A percentile compares a stretch with the other conserved stretches of the same genome.
These are phyloP conservation scores for Fusarium foetens DNA, from an alignment of 2,329 filamentous ascomycete genomes.

Conservation along the genomic window DNA sequence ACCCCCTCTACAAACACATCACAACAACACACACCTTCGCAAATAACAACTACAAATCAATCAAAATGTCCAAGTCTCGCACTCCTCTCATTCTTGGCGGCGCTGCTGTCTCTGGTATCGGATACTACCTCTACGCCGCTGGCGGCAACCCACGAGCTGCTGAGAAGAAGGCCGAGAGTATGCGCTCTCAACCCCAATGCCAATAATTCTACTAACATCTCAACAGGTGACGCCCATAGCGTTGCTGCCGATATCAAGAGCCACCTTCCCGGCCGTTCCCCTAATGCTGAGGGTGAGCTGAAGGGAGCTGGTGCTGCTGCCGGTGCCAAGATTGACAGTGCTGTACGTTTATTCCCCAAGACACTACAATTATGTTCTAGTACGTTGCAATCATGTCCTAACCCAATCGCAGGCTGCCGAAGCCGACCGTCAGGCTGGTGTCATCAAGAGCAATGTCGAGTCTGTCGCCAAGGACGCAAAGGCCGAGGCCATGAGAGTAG, in stretches of 20 bases:
- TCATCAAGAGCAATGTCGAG: constrained; percentile 69
- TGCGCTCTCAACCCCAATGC: constrained; percentile 41
- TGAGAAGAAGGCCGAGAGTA: constrained; percentile 89
- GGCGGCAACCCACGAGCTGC: constrained; percentile 84
- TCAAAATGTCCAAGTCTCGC: constrained; percentile 56
- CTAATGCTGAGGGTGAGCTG: constrained; percentile 71
- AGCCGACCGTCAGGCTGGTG: constrained; percentile 70
- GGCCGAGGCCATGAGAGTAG: constrained; percentile 73
- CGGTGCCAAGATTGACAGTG: constrained; percentile 73
- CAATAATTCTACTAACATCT: constrained; percentile 25
- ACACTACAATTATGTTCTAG: background rate
- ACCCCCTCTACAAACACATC: background rate
- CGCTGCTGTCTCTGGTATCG: constrained; percentile 73
- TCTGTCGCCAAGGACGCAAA: constrained; percentile 71
- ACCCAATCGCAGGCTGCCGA: constrained; percentile 56
- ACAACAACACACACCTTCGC: background rate
- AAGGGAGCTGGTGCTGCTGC: constrained; percentile 59
- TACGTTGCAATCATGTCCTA: background rate
- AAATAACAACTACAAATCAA: background rate
- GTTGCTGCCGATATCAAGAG: constrained; percentile 73
- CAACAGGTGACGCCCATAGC: constrained; percentile 78
- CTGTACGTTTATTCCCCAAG: constrained; percentile 63
- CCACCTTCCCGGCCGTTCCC: constrained; percentile 70
- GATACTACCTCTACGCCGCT: constrained; percentile 91
- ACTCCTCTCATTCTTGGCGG: constrained; percentile 66